phyloP scores from a whole-genome alignment of 176 grass and related monocot species.

The Lolium multiflorum region DNA sequence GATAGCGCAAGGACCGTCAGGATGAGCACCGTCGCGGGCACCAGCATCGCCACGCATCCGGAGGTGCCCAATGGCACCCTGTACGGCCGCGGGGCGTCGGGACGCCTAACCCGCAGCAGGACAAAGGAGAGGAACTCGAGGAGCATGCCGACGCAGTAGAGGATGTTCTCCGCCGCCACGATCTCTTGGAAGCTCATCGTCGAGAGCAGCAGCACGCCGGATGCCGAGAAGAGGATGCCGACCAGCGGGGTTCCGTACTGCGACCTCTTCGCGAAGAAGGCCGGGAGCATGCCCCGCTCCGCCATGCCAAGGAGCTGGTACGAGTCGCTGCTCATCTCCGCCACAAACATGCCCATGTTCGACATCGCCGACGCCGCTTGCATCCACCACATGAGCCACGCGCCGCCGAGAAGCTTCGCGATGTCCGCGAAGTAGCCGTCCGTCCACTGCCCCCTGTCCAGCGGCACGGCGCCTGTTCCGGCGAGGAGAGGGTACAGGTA shows the following conservation, averaged over 20 bases:
- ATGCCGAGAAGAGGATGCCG: conserved; percentile 35
- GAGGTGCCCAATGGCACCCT: conserved; percentile 49
- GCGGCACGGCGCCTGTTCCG: conserved; percentile 15
- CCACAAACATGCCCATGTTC: conserved; percentile 35
- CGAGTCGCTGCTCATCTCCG: conserved; percentile 32
- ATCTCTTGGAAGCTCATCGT: conserved; percentile 73
- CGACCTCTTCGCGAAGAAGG: conserved; percentile 7
- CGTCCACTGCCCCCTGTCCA: conserved; percentile 13
- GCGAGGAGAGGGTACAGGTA: conserved; percentile 28
- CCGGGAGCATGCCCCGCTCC: conserved; percentile 27
- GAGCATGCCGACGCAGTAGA: conserved; percentile 28
- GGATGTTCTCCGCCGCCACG: conserved; percentile 67
- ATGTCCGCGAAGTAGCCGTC: conserved; percentile 33
- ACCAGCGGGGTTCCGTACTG: not conserved
- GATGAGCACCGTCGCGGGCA: conserved; percentile 22
- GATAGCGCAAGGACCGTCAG: conserved; percentile 32
- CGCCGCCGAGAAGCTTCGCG: conserved; percentile 42
- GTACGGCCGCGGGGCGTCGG: conserved; percentile 47
- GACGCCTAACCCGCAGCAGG: conserved; percentile 48
- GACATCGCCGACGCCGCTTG: conserved; percentile 26
- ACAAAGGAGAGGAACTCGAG: conserved; percentile 51
- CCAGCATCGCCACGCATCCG: conserved; percentile 26
- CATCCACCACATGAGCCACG: conserved; percentile 32
- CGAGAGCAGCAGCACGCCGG: conserved; percentile 35
- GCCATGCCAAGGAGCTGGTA: conserved; percentile 34